A percentile compares a stretch with the other conserved stretches of the same genome.
Evolutionary conservation across 75 land plant species (phyloP).

Genomic region (Gnetum montanum): DNA sequence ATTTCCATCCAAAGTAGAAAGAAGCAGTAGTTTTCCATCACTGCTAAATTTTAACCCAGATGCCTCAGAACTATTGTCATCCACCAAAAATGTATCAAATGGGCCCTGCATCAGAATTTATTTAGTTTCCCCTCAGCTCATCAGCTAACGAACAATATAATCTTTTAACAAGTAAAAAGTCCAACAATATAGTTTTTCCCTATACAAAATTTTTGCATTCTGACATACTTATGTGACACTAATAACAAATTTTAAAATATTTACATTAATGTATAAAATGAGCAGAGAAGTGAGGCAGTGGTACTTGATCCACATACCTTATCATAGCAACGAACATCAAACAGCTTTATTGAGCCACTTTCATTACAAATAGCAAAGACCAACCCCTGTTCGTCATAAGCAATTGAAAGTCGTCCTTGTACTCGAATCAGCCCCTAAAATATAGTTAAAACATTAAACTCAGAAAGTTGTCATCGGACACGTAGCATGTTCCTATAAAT

Average conservation of each 20-base stretch:
- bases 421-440: slow-evolving; percentile 78
- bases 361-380: slow-evolving; percentile 72
- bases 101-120: slow-evolving; percentile 75
- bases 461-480: too few relatives aligned
- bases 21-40: slow-evolving; percentile 75
- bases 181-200: too few relatives aligned
- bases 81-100: slow-evolving; percentile 63
- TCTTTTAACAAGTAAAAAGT: too few relatives aligned
- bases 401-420: slow-evolving; percentile 73
- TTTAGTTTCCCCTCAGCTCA: too few relatives aligned
- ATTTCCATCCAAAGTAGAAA: slow-evolving; percentile 61
- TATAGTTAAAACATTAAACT: too few relatives aligned
- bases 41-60: slow-evolving; percentile 76
- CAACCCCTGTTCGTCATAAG: slow-evolving; percentile 85
- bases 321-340: slow-evolving; percentile 74
- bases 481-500: too few relatives aligned
- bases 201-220: too few relatives aligned
- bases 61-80: slow-evolving; percentile 54
- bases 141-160: too few relatives aligned
- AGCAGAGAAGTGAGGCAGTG: too few relatives aligned
- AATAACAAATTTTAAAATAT: too few relatives aligned
- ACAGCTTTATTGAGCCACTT: slow-evolving; percentile 71
- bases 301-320: slow-evolving; percentile 30
- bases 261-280: too few relatives aligned
- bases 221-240: too few relatives aligned